Evolutionary conservation across 306 rosid species (phyloP), one percentile per base, ranked within the genome.

Genomic region (Cucurbita ficifolia): DNA sequence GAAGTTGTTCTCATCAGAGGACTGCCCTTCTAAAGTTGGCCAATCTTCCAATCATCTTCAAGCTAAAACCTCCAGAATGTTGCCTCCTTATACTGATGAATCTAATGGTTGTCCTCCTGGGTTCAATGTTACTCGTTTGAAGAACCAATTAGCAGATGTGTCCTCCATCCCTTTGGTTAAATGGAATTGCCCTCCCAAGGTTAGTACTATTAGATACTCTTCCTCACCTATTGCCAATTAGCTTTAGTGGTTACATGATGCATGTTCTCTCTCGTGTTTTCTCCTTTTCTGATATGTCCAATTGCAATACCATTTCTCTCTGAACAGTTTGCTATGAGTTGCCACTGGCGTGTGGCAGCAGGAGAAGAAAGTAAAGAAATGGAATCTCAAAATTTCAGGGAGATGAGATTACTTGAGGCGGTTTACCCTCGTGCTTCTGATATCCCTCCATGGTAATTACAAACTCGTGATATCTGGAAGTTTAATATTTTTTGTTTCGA

Each of bases 131-230:
- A 60, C 79, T 55, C 63, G 46, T 16, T 17, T 74, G 51, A 43
- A 7, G 51, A 79, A 76, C 65, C 84, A 75, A 76, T 21, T 79
- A 56, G 76, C 51, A 56, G 77, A 79, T 51, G 74, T 69, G 14
- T 38, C 77, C 33, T 46, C 10, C 77, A 46, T 83, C 29, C 62
- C 83, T 76, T 76, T 1, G 22, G 84, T 88, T 21, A 82, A 67
- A 69, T 92, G 97, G 97, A 71, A 80, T 60, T 60, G 85, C 58
- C 90, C 97, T 81, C 79, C 87, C 62, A 63, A 40, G 95, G 97
- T 89, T 81, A 76, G 54, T 38, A 42, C 54, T 43, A 11, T 6
- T 43, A 10, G 38, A 64, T 13, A 36, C 29, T n/a, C 22, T 24
- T 40, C 7, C 36, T 17, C n/a, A 7, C 8, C 4, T 3, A 7